A percentile compares a stretch with the other conserved stretches of the same genome.
These are phyloP conservation scores for Aspergillus sp. DNA, from an alignment of 2,329 filamentous ascomycete genomes.

Conservation along the genomic window DNA sequence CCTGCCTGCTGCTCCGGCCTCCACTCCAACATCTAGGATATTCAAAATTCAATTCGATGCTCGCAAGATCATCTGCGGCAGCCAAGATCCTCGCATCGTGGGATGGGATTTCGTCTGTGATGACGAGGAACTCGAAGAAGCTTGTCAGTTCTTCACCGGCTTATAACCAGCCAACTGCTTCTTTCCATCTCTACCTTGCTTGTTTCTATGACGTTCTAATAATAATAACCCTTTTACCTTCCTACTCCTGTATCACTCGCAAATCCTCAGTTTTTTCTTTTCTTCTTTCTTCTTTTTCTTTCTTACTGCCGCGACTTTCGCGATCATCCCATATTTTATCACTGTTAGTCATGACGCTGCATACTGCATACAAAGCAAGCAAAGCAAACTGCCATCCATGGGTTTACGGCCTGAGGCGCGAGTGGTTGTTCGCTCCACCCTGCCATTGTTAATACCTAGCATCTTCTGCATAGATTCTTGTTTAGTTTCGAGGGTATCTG, in stretches of 20 bases:
- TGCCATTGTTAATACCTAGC: not conserved
- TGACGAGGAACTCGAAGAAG: conserved; percentile 76
- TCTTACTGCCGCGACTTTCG: not conserved
- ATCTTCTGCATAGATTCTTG: not conserved
- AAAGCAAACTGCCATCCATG: not conserved
- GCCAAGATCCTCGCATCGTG: conserved; percentile 85
- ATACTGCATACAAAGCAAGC: not conserved
- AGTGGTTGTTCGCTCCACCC: not conserved
- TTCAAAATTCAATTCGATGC: conserved; percentile 98
- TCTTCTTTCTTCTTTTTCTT: not conserved
- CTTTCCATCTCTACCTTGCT: no score
- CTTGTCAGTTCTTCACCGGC: conserved; percentile 70
- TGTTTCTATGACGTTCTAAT: not conserved
- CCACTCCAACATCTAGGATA: conserved; percentile 59
- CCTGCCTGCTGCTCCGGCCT: conserved; percentile 14
- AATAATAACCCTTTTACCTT: not conserved
- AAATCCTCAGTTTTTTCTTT: not conserved
- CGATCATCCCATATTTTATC: not conserved
- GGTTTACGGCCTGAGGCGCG: not conserved
- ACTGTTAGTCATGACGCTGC: not conserved
- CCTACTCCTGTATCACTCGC: not conserved
- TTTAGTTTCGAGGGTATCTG: not conserved
- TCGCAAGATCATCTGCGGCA: conserved; percentile 89
- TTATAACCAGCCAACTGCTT: conserved; percentile 24
- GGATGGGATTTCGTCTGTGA: conserved; percentile 97